Conservation (phyloP, 2,329 filamentous ascomycete species). For the Neocucurbitaria cava region DNA sequence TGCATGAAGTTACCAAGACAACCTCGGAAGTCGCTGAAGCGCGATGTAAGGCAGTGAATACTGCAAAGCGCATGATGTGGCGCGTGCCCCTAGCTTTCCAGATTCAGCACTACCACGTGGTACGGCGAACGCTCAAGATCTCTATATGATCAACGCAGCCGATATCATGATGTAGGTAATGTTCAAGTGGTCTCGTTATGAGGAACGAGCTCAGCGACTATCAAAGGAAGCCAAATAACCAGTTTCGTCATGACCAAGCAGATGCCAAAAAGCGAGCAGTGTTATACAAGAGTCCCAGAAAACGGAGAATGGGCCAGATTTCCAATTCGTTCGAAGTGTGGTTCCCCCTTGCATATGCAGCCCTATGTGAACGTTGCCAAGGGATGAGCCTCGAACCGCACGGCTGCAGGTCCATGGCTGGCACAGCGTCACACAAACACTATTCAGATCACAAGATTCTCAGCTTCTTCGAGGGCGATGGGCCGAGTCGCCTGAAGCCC, state of each 20-base stretch:
- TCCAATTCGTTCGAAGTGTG: not conserved
- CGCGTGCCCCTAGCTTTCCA: not conserved
- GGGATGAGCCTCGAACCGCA: not conserved
- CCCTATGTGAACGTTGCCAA: constrained; percentile 6
- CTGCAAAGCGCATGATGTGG: not conserved
- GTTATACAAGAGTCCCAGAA: not conserved
- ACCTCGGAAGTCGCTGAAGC: not conserved
- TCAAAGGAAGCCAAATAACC: too few species aligned
- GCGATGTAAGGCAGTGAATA: not conserved
- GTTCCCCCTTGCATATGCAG: constrained; percentile 4
- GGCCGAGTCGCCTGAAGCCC: not conserved
- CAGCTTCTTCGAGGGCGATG: constrained; percentile 9
- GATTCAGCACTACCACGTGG: not conserved
- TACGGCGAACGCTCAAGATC: not conserved
- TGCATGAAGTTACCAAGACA: not conserved
- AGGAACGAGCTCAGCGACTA: too few species aligned
- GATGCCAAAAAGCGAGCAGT: not conserved
- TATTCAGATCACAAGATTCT: constrained; percentile 4
- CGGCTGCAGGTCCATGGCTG: not conserved
- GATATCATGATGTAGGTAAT: not conserved
- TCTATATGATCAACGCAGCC: not conserved
- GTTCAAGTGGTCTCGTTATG: not conserved
- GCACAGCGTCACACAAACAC: constrained; percentile 8
- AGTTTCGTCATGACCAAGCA: not conserved
- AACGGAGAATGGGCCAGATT: not conserved